A percentile compares a stretch with the other conserved stretches of the same genome.
Evolutionary conservation across 352 stramenopile species (phyloP).

Genomic region (Achlya hypogyna): DNA sequence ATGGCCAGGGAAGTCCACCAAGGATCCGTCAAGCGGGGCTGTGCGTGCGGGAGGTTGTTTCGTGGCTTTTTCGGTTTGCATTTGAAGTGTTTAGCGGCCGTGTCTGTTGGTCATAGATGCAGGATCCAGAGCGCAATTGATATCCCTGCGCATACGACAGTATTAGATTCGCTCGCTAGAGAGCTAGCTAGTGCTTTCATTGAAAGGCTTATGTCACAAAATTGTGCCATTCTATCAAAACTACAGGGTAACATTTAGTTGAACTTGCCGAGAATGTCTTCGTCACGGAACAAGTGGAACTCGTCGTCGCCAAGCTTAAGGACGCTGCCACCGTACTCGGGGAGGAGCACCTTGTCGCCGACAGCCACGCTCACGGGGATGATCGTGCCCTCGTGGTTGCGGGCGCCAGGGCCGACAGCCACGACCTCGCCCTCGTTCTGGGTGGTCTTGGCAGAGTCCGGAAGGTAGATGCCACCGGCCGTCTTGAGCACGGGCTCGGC

Average conservation of each 20-base stretch:
- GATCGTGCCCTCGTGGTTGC: constrained; percentile 81
- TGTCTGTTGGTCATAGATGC: too few species aligned
- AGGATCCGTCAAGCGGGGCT: too few species aligned
- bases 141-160: too few species aligned
- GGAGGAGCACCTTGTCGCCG: constrained; percentile 93
- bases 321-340: constrained; percentile 91
- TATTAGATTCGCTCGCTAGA: too few species aligned
- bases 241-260: constrained; percentile 36
- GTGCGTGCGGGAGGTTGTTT: too few species aligned
- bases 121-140: too few species aligned
- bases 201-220: background rate
- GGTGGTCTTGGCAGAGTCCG: constrained; percentile 87
- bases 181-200: too few species aligned
- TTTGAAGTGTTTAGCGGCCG: too few species aligned
- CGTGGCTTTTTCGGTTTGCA: too few species aligned
- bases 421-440: constrained; percentile 92
- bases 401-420: constrained; percentile 87
- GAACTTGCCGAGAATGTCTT: constrained; percentile 97
- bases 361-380: constrained; percentile 80
- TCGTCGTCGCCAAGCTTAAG: constrained; percentile 90
- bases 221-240: background rate
- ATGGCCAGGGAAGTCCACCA: too few species aligned
- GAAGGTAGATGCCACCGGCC: constrained; percentile 91
- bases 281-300: constrained; percentile 92
- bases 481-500: constrained; percentile 88